These are phyloP conservation scores for Coccomyxa sp. DNA, from an alignment of 139 green algal species.

Conservation along the genomic window DNA sequence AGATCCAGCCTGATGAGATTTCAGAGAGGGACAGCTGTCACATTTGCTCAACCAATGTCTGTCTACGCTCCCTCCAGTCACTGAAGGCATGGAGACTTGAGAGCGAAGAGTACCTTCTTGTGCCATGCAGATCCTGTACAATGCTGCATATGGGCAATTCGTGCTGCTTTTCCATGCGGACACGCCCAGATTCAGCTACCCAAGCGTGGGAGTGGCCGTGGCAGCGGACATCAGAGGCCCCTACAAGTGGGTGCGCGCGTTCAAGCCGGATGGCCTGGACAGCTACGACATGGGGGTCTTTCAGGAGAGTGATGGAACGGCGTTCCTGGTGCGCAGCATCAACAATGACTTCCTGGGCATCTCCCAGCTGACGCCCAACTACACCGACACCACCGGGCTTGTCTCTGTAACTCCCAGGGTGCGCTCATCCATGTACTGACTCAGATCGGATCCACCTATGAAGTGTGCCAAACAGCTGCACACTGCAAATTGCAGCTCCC, in stretches of 20 bases:
- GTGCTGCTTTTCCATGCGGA: constrained; percentile 12
- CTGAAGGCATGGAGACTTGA: no score
- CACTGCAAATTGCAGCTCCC: no score
- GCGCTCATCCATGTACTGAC: neutral
- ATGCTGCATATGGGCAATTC: neutral
- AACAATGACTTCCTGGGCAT: constrained; percentile 13
- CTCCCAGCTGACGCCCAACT: constrained; percentile 1
- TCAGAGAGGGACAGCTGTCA: neutral
- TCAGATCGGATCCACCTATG: no score
- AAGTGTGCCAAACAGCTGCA: neutral
- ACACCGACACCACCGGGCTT: neutral
- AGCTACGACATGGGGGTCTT: constrained; percentile 17
- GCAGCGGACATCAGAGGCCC: neutral
- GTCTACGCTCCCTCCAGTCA: no score
- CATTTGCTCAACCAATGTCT: neutral
- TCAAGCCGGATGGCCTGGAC: constrained; percentile 12
- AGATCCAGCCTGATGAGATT: no score
- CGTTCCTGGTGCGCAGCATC: constrained; percentile 7
- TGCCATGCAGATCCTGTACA: constrained; percentile 10
- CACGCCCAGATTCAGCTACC: neutral
- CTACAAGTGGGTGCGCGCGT: neutral
- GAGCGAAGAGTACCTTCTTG: no score
- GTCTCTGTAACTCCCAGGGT: neutral
- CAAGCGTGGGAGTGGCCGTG: neutral
- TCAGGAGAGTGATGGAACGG: neutral